A percentile compares a stretch with the other conserved stretches of the same genome.
phyloP scores from a whole-genome alignment of 805 yeast genomes.

The Cyberlindnera petersonii region DNA sequence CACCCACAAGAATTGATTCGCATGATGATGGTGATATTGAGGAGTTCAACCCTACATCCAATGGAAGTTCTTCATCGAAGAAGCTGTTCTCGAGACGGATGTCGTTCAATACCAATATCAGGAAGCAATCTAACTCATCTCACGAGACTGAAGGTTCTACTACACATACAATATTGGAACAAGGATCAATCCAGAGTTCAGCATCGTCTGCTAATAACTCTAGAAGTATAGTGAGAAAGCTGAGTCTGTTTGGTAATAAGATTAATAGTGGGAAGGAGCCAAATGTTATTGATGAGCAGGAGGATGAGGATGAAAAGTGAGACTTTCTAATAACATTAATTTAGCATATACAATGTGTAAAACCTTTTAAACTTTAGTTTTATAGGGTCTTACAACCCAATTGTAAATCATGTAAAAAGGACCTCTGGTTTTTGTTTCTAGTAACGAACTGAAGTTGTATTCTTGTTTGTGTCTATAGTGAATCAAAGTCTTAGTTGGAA shows the following conservation, averaged over 20 bases:
- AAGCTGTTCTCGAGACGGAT: slow-evolving; percentile 24
- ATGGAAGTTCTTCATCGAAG: slow-evolving; percentile 16
- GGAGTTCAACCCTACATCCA: slow-evolving; percentile 14
- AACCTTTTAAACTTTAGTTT: too few relatives aligned
- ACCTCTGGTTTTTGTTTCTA: too few relatives aligned
- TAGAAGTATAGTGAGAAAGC: slow-evolving; percentile 22
- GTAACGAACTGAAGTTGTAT: too few relatives aligned
- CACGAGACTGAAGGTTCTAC: slow-evolving; percentile 8
- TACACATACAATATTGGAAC: slow-evolving; percentile 2
- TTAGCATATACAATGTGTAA: too few relatives aligned
- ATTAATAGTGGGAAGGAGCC: slow-evolving; percentile 13
- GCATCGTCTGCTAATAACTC: slow-evolving; percentile 16
- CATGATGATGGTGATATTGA: slow-evolving; percentile 21
- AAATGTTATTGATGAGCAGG: slow-evolving; percentile 22
- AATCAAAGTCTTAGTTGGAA: too few relatives aligned
- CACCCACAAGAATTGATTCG: slow-evolving; percentile 16
- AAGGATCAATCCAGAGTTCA: slow-evolving; percentile 12
- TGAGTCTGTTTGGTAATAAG: slow-evolving; percentile 25
- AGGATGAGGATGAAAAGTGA: slow-evolving; percentile 13
- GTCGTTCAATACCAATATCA: slow-evolving; percentile 11
- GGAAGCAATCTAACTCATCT: slow-evolving; percentile 24
- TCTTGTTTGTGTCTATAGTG: too few relatives aligned
- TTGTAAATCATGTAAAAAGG: too few relatives aligned
- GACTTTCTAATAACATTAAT: too few relatives aligned
- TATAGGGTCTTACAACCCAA: too few relatives aligned